phyloP scores from a whole-genome alignment of 768 basidiomycete species.

The Tylopilus rubrobrunneus region DNA sequence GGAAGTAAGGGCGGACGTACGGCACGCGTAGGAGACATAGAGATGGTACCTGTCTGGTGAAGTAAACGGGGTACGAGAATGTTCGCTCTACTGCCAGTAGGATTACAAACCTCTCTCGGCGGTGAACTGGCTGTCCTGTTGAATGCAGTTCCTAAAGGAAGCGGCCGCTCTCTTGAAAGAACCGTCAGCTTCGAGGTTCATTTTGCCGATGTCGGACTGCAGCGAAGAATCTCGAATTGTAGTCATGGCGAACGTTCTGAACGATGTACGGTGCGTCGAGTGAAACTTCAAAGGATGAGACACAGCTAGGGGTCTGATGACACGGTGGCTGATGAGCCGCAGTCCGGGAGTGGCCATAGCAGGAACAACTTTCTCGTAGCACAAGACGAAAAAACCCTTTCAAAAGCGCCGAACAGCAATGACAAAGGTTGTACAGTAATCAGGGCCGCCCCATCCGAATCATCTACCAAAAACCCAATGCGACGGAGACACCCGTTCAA shows the following conservation, averaged over 20 bases:
- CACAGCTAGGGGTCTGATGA: slow-evolving; percentile 5
- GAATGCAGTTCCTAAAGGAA: slow-evolving; percentile 54
- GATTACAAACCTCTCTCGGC: slow-evolving; percentile 69
- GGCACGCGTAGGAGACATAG: slow-evolving; percentile 85
- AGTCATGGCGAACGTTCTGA: slow-evolving; percentile 24
- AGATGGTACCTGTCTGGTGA: slow-evolving; percentile 81
- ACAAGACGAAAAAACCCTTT: background rate
- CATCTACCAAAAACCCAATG: slow-evolving; percentile 3
- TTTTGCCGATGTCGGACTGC: slow-evolving; percentile 52
- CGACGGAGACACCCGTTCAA: background rate
- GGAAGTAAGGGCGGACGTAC: slow-evolving; percentile 37
- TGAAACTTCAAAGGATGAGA: background rate
- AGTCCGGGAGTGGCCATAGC: slow-evolving; percentile 12
- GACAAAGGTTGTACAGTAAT: slow-evolving; percentile 17
- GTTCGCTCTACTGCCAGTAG: background rate
- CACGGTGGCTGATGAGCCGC: slow-evolving; percentile 8
- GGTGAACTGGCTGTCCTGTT: slow-evolving; percentile 55
- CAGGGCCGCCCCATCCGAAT: background rate
- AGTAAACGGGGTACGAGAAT: background rate
- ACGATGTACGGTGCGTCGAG: background rate
- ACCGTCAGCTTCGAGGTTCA: slow-evolving; percentile 55
- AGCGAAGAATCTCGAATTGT: slow-evolving; percentile 29
- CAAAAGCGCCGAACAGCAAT: slow-evolving; percentile 2
- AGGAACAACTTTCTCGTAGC: slow-evolving; percentile 8
- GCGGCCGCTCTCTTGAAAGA: slow-evolving; percentile 56